phyloP scores from a whole-genome alignment of 305 asterid genomes.

The Caryopteris hybrid region DNA sequence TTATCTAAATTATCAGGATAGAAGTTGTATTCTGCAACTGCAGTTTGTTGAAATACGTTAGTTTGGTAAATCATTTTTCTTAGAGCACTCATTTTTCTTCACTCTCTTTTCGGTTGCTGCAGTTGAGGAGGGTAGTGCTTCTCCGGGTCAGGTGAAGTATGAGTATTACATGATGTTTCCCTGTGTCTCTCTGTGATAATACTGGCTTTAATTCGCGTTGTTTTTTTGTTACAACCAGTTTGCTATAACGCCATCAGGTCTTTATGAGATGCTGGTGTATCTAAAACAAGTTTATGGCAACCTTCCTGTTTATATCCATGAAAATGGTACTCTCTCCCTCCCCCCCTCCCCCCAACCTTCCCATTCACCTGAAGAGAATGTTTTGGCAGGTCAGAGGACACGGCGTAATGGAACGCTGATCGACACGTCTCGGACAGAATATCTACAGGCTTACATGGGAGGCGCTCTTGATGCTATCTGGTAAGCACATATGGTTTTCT shows the following conservation, averaged over 20 bases:
- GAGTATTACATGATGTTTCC: background rate
- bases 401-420: slow-evolving; percentile 33
- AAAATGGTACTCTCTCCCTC: slow-evolving; percentile 41
- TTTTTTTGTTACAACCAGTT: slow-evolving; percentile 13
- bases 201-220: background rate
- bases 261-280: slow-evolving; percentile 28
- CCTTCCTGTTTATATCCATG: slow-evolving; percentile 42
- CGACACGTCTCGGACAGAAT: slow-evolving; percentile 38
- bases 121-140: slow-evolving; percentile 18
- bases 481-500: slow-evolving; percentile 8
- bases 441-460: slow-evolving; percentile 37
- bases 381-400: slow-evolving; percentile 27
- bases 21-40: no score
- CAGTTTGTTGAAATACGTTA: background rate
- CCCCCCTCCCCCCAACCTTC: background rate
- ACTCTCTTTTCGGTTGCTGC: slow-evolving; percentile 3
- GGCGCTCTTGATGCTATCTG: slow-evolving; percentile 44
- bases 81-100: background rate
- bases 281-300: slow-evolving; percentile 37
- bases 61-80: background rate
- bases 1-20: background rate
- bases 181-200: background rate
- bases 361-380: background rate
- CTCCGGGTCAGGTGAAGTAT: slow-evolving; percentile 26
- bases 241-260: slow-evolving; percentile 27